A percentile compares a stretch with the other conserved stretches of the same genome.
These are phyloP conservation scores for Cercis canadensis DNA, from an alignment of 306 rosid species.

Conservation along the genomic window DNA sequence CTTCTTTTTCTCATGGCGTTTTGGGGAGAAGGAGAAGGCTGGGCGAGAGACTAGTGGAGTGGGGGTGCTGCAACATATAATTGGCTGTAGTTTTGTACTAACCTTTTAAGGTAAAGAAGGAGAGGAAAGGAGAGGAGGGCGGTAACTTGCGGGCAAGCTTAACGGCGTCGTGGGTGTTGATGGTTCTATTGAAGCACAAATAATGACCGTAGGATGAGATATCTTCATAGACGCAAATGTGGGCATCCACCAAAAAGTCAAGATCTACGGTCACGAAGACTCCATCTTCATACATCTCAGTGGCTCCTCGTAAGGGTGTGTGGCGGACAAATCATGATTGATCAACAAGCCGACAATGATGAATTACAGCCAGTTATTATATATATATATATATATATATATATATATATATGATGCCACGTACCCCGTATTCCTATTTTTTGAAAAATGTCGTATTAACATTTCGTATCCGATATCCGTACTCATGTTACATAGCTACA, in stretches of 20 bases:
- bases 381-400: no score
- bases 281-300: conserved; percentile 94
- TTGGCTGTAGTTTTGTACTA: no score
- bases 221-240: conserved; percentile 70
- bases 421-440: no score
- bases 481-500: no score
- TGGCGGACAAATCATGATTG: conserved; percentile 55
- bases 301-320: conserved; percentile 82
- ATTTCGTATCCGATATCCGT: no score
- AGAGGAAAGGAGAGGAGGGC: conserved; percentile 49
- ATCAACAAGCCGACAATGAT: conserved; percentile 59
- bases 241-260: conserved; percentile 64
- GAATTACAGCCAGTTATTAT: no score
- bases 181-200: conserved; percentile 71
- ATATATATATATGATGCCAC: no score
- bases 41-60: no score
- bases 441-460: no score
- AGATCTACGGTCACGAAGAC: conserved; percentile 81
- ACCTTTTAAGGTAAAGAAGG: conserved; percentile 59
- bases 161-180: conserved; percentile 62
- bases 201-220: conserved; percentile 90
- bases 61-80: no score
- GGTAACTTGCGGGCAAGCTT: conserved; percentile 66
- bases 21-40: no score
- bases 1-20: no score